phyloP scores from a whole-genome alignment of 257 asterid species.

The Penstemon newberryi region DNA sequence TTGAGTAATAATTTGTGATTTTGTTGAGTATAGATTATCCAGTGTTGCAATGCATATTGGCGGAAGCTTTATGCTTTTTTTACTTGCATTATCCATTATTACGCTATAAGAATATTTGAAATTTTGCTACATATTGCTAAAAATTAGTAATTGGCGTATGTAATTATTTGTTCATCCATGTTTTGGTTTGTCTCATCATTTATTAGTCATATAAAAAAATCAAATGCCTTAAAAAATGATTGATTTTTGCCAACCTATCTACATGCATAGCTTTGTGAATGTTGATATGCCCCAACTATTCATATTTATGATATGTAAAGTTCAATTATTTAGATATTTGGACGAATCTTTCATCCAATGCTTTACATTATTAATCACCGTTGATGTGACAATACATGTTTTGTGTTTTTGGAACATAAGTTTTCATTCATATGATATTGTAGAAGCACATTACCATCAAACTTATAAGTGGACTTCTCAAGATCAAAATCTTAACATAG shows the following conservation, averaged over 20 bases:
- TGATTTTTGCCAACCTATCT: background rate
- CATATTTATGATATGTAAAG: background rate
- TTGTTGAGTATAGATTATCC: background rate
- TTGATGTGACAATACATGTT: background rate
- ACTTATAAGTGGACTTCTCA: background rate
- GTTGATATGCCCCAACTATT: background rate
- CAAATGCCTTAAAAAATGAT: background rate
- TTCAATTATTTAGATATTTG: background rate
- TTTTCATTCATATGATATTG: background rate
- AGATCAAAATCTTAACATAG: conserved; percentile 3
- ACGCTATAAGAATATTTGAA: background rate
- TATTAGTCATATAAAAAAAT: conserved; percentile 1
- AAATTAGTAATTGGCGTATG: background rate
- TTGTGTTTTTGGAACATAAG: background rate
- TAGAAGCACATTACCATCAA: background rate
- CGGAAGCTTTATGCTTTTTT: conserved; percentile 8
- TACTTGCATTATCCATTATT: conserved; percentile 14
- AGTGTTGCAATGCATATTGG: conserved; percentile 5
- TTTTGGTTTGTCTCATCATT: background rate
- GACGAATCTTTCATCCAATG: conserved; percentile 21
- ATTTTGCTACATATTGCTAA: background rate
- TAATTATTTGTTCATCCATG: background rate
- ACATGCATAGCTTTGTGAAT: background rate
- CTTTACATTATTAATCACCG: background rate
- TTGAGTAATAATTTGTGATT: conserved; percentile 10